phyloP scores from a whole-genome alignment of 2,329 filamentous ascomycete genomes.

The Furcasterigmium furcatum region DNA sequence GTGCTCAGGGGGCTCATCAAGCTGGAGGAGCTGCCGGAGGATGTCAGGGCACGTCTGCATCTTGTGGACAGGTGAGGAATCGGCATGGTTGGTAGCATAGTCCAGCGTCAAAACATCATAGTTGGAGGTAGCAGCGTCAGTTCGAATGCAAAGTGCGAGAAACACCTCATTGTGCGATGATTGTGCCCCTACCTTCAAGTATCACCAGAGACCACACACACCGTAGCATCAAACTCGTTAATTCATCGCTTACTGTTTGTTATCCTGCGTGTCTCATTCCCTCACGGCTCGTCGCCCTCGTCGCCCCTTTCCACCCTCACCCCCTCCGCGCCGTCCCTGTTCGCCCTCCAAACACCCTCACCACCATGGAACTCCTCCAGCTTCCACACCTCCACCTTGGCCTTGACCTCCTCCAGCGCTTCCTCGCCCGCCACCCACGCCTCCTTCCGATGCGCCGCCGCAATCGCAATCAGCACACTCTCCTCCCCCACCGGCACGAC shows the following conservation, averaged over 20 bases:
- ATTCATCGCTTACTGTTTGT: too few species aligned
- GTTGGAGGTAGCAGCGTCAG: too few species aligned
- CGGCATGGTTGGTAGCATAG: too few species aligned
- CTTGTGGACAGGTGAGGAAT: conserved; percentile 57
- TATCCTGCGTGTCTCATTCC: too few species aligned
- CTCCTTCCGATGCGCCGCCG: conserved; percentile 75
- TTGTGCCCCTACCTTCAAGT: too few species aligned
- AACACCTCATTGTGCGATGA: too few species aligned
- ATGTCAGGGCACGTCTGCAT: conserved; percentile 65
- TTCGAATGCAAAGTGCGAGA: too few species aligned
- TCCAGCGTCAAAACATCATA: too few species aligned
- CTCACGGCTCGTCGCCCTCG: neutral
- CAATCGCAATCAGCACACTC: conserved; percentile 86
- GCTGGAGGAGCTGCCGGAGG: conserved; percentile 70
- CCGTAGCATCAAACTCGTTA: too few species aligned
- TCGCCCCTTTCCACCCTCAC: neutral
- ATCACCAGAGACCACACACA: neutral
- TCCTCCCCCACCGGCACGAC: conserved; percentile 87
- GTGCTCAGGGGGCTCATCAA: conserved; percentile 72
- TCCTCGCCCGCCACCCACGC: conserved; percentile 90
- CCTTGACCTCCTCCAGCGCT: conserved; percentile 83
- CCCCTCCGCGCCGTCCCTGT: conserved; percentile 60
- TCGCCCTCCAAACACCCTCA: conserved; percentile 83
- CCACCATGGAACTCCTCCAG: conserved; percentile 79
- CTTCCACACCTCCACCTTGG: conserved; percentile 92